Base-by-base conservation (phyloP, 148 eudicot species). In the Heliamphora exappendiculata region DNA sequence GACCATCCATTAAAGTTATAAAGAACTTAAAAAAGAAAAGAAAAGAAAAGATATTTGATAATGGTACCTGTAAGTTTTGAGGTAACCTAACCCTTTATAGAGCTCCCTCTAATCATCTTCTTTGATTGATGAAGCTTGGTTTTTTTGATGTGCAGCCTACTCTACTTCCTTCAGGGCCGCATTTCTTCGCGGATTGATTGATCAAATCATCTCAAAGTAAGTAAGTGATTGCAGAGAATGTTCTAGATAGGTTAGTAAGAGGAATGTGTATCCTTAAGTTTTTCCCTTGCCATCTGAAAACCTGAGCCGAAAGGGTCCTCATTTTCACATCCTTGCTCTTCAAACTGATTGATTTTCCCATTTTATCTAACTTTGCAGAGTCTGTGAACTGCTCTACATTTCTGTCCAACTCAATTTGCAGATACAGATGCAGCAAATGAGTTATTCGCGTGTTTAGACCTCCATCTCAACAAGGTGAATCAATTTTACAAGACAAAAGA, bases 31-130 rank as follows among this genome's bases (percentile, higher is more conserved):
- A 29, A 63, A 33, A 62, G 9, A 1, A 65, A 26, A n/a, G 0
- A 1, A 14, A 3, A 62, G 13, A 62, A 31, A 62, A 16, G 7
- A 33, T 10, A 9, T 17, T 0, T 31, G 36, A 33, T 14, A 62
- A 62, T 1, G 11, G 67, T 33, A 62, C 99, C 99, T 86, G 85
- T 89, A 96, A 70, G 91, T 93, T 85, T 89, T 80, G 68, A 96
- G 99, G 84, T 96, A 93, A 42, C 85, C 84, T 37, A 96, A 67
- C 3, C 98, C 99, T 83, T 93, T 96, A 73, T 88, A 93, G 74
- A 96, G 87, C 83, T 96, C 99, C 97, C 93, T 80, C 85, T 75
- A 34, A 96, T 93, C 98, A 93, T 93, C 85, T 96, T 96, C 82
- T 89, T 94, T 2, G 99, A 98, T 70, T 96, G 97, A 16, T 82